These are phyloP conservation scores for Malus hybrid DNA, from an alignment of 331 rosid genomes.

Conservation along the genomic window DNA sequence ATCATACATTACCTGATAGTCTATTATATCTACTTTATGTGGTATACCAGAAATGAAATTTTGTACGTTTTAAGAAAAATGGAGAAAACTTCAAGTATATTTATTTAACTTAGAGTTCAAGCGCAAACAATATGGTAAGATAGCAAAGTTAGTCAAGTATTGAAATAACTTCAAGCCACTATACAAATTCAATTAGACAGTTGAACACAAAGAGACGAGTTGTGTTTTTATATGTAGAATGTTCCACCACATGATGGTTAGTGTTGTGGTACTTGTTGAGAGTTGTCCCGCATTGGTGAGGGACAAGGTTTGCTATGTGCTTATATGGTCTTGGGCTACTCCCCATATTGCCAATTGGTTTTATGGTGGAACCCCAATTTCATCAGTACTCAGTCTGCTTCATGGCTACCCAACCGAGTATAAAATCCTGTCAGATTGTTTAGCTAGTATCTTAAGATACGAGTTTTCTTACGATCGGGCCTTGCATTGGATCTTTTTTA, in stretches of 20 bases:
- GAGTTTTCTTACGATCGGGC: slow-evolving; percentile 1
- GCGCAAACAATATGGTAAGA: neutral
- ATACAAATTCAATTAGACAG: neutral
- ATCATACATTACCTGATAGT: too few relatives aligned
- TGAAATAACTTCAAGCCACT: neutral
- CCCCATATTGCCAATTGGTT: too few relatives aligned
- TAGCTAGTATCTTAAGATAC: too few relatives aligned
- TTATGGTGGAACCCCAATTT: too few relatives aligned
- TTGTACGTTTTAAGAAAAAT: neutral
- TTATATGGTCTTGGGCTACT: too few relatives aligned
- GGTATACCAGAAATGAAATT: neutral
- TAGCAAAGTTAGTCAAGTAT: neutral
- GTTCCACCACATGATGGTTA: neutral
- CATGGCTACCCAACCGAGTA: neutral
- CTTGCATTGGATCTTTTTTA: slow-evolving; percentile 8
- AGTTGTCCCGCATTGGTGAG: too few relatives aligned
- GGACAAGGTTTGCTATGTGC: too few relatives aligned
- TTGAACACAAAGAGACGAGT: neutral
- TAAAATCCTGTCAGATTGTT: neutral
- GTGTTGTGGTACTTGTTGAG: neutral
- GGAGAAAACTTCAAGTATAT: too few relatives aligned
- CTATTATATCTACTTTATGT: neutral
- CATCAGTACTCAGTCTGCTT: neutral
- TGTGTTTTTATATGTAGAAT: neutral
- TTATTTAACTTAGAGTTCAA: neutral